Conservation (phyloP, 352 stramenopile species). For the Pythium apleroticum region DNA sequence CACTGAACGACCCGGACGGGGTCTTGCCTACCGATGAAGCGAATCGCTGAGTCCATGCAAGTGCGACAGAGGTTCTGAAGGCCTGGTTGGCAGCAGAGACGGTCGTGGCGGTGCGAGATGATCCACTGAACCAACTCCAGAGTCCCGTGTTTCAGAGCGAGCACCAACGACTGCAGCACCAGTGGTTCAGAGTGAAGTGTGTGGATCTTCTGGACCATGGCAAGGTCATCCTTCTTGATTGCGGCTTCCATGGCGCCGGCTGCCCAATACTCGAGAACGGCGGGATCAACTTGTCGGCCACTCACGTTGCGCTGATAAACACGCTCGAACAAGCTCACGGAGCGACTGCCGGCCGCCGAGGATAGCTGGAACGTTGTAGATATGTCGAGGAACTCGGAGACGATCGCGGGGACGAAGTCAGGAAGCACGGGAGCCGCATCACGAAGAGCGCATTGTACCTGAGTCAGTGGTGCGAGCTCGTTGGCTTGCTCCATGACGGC, state of each 20-base stretch:
- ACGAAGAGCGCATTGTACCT: too few species aligned
- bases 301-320: not conserved
- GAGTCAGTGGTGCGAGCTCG: too few species aligned
- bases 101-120: conserved; percentile 10
- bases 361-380: not conserved
- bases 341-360: not conserved
- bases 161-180: not conserved
- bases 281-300: not conserved
- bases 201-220: conserved; percentile 8
- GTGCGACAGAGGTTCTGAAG: not conserved
- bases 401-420: not conserved
- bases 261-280: not conserved
- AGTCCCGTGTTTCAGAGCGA: not conserved
- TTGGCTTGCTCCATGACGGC: too few species aligned
- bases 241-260: not conserved
- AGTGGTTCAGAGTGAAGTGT: too few species aligned
- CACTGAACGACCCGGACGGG: not conserved
- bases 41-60: not conserved
- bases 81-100: not conserved
- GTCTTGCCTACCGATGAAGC: not conserved
- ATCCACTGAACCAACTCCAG: conserved; percentile 13
- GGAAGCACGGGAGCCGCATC: too few species aligned
- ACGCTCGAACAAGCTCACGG: not conserved
- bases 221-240: conserved; percentile 12
- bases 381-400: conserved; percentile 1